phyloP scores from a whole-genome alignment of 2,329 filamentous ascomycete genomes.

The Fusarium sp. region DNA sequence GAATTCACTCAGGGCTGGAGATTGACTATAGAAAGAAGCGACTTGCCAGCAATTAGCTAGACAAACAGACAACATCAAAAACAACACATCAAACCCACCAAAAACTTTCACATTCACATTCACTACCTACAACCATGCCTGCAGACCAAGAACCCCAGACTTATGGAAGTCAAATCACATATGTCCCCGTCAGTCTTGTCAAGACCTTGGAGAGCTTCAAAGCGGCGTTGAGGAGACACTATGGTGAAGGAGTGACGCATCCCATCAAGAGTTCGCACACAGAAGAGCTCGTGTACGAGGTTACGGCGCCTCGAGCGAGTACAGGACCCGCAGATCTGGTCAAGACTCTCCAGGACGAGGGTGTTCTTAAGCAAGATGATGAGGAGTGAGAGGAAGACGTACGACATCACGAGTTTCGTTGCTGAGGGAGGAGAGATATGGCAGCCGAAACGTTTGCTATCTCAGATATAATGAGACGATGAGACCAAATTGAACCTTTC shows the following conservation, averaged over 20 bases:
- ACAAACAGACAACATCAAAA: too few species aligned
- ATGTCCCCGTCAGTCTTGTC: not conserved
- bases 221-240: not conserved
- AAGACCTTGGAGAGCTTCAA: not conserved
- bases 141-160: not conserved
- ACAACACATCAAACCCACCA: not conserved
- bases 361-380: not conserved
- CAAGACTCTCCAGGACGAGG: not conserved
- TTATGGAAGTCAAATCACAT: not conserved
- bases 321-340: not conserved
- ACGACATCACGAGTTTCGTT: rapidly evolving
- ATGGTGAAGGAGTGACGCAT: not conserved
- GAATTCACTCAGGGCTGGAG: not conserved
- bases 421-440: too few species aligned
- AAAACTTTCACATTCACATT: not conserved
- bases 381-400: not conserved
- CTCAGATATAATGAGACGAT: not conserved
- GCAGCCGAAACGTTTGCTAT: not conserved
- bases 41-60: not conserved
- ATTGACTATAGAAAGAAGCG: not conserved
- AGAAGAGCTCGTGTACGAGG: not conserved
- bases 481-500: rapidly evolving
- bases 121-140: not conserved
- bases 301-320: not conserved
- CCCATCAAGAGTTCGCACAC: not conserved